Evolutionary conservation across 805 yeast species (phyloP).

Genomic region (Teunomyces gatunensis): DNA sequence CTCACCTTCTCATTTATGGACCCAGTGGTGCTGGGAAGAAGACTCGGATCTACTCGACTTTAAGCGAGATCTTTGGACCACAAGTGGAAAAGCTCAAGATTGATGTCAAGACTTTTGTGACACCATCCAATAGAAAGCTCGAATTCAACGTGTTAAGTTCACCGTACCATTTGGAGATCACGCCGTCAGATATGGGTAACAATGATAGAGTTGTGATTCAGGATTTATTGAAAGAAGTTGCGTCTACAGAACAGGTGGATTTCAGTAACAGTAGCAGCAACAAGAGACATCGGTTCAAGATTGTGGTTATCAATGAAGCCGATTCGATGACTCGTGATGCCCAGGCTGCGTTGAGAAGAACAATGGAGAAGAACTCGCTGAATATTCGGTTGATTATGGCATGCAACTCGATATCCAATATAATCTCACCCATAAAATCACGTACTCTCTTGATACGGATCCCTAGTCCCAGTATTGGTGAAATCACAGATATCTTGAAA

Average conservation of each 20-base stretch:
- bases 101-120: constrained; percentile 81
- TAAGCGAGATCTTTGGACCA: constrained; percentile 78
- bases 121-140: constrained; percentile 70
- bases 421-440: constrained; percentile 91
- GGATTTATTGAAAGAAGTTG: constrained; percentile 88
- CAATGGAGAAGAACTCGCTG: constrained; percentile 92
- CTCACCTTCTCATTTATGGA: constrained; percentile 89
- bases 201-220: constrained; percentile 94
- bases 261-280: constrained; percentile 48
- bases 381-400: constrained; percentile 81
- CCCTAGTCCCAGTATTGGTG: constrained; percentile 70
- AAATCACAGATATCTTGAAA: constrained; percentile 54
- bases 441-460: constrained; percentile 87
- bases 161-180: constrained; percentile 87
- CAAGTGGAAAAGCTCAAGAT: constrained; percentile 79
- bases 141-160: constrained; percentile 94
- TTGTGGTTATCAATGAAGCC: constrained; percentile 88
- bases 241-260: constrained; percentile 94
- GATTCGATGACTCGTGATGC: constrained; percentile 89
- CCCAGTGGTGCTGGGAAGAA: constrained; percentile 98
- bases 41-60: constrained; percentile 80
- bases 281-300: constrained; percentile 58
- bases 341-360: constrained; percentile 91
- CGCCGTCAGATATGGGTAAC: constrained; percentile 96
- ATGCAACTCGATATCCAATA: constrained; percentile 86